Base-by-base conservation (phyloP, 169 alveolate genomes). In the Neospora caninum region DNA sequence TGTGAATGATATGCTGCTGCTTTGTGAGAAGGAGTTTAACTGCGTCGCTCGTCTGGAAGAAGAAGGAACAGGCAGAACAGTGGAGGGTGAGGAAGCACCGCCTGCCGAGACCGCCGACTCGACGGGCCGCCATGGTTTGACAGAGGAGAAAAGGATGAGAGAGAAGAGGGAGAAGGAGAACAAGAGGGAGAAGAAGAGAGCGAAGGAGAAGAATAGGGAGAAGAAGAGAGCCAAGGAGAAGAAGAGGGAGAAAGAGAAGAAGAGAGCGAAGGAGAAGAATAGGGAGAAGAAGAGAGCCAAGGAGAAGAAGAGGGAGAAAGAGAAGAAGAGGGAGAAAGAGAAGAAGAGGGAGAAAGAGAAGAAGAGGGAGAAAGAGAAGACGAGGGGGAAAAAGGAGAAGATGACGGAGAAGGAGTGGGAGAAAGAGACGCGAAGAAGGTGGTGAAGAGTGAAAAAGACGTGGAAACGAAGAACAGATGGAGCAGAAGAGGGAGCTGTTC, bases 1-100 rank as follows among this genome's bases (percentile, higher is more conserved):
- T 16, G 31, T 42, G 36, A 43, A 64, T 34, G 45, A 88, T 25
- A 43, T 64, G 49, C 53, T 42, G 82, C 84, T 88, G 93, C 93
- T 88, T 83, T 39, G 45, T 36, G 53, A 88, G 84, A 41, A 88
- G 58, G 53, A 88, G 83, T 16, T 53, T 0, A 20, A 88, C 10
- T 0, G 93, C 93, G 82, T 88, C 82, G 29, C 45, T 43, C 39
- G 93, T 64, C 42, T 88, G 64, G 38, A 88, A 20, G 84, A 53
- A 58, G 93, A 45, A 88, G 36, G 82, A 58, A 36, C 93, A 88
- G 16, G 93, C 58, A 13, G 64, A 53, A 38, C 93, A 88, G 93
- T 64, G 78, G 58, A 88, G 53, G 20, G 69, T 82, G 25, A 82
- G 36, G 36, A 41, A 82, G 64, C 53, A 82, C n/a, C 67, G 53